phyloP scores from a whole-genome alignment of 345 rosid genomes.

The Tarenaya hassleriana region DNA sequence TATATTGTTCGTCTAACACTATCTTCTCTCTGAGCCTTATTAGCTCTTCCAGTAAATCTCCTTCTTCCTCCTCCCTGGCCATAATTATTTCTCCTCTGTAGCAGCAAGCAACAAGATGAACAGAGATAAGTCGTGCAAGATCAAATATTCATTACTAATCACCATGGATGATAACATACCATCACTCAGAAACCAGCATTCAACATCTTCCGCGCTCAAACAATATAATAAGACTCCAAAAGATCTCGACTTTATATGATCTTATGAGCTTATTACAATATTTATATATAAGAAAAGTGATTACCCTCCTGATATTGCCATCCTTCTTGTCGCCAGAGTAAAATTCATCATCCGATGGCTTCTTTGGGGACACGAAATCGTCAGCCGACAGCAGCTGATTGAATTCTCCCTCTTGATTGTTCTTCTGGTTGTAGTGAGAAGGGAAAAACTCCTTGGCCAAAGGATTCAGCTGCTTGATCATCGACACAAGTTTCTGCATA shows the following conservation, averaged over 20 bases:
- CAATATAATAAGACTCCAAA: too few species aligned
- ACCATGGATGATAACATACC: too few species aligned
- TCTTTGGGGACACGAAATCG: conserved; percentile 12
- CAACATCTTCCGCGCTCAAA: too few species aligned
- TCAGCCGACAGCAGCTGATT: conserved; percentile 14
- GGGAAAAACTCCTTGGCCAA: too few species aligned
- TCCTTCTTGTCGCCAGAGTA: conserved; percentile 22
- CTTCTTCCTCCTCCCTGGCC: conserved; percentile 53
- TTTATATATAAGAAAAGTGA: neutral
- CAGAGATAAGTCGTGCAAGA: too few species aligned
- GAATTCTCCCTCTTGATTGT: neutral
- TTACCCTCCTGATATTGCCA: conserved; percentile 24
- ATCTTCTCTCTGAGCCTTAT: conserved; percentile 46
- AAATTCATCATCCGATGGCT: conserved; percentile 25
- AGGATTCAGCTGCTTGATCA: too few species aligned
- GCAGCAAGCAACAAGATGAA: too few species aligned
- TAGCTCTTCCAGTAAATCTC: conserved; percentile 53
- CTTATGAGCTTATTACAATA: neutral
- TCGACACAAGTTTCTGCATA: conserved; percentile 50
- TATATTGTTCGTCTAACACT: conserved; percentile 35
- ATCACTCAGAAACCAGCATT: too few species aligned
- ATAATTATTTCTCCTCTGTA: conserved; percentile 53
- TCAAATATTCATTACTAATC: too few species aligned
- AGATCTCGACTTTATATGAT: too few species aligned
- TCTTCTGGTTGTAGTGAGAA: conserved; percentile 18